Evolutionary conservation across 371 early-diverging fungal genomes (phyloP).

Genomic region (Mortierella sp.): DNA sequence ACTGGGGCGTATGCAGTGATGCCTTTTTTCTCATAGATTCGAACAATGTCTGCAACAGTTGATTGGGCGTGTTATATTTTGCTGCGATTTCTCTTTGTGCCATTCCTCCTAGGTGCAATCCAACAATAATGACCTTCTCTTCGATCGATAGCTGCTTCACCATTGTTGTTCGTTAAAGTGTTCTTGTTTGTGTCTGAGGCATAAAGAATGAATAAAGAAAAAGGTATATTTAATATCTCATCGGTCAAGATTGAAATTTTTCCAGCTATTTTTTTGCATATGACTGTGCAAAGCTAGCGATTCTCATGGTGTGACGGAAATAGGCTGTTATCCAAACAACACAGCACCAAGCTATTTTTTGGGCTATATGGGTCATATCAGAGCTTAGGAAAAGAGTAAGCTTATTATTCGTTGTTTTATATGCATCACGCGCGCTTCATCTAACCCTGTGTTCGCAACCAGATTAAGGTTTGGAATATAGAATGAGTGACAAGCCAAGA

Average conservation of each 20-base stretch:
- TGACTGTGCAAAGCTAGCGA: too few relatives aligned
- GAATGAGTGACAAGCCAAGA: constrained; percentile 2
- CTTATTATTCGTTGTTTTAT: too few relatives aligned
- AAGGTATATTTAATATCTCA: too few relatives aligned
- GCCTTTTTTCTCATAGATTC: background rate
- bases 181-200: too few relatives aligned
- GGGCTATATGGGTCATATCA: too few relatives aligned
- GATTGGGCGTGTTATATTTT: background rate
- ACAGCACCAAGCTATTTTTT: too few relatives aligned
- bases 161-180: background rate
- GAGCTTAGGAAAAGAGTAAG: constrained; percentile 14
- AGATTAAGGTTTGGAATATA: constrained; percentile 7
- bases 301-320: too few relatives aligned
- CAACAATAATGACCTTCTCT: background rate
- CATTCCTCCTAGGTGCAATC: background rate
- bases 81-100: background rate
- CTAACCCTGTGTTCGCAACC: background rate
- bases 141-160: background rate
- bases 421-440: too few relatives aligned
- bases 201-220: too few relatives aligned
- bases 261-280: too few relatives aligned
- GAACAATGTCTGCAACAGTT: background rate
- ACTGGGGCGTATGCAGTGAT: constrained; percentile 1
- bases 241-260: too few relatives aligned
- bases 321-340: too few relatives aligned